Percentiles rank a stretch among this genome's conserved stretches.
Conservation (phyloP, 2,329 filamentous ascomycete species). For the Phialophora expanda region DNA sequence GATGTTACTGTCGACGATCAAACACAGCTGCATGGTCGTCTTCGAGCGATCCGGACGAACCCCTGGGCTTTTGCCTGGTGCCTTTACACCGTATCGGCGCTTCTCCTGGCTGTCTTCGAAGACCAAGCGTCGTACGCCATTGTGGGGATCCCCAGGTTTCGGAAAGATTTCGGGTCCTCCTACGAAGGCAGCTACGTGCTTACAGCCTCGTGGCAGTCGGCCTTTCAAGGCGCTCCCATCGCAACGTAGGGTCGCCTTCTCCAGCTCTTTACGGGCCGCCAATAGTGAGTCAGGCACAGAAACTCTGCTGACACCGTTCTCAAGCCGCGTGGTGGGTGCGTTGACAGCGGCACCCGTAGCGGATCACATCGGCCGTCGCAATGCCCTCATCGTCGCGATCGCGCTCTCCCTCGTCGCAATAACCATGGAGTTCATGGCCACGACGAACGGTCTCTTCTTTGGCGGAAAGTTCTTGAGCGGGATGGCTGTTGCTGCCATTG, state of each 20-base stretch:
- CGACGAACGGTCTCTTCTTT: conserved; percentile 48
- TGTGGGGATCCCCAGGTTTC: conserved; percentile 63
- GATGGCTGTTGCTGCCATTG: conserved; percentile 53
- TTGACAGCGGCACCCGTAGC: conserved; percentile 42
- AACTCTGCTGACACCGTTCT: not conserved
- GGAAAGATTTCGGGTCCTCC: conserved; percentile 59
- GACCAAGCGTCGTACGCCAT: conserved; percentile 67
- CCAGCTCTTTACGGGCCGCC: not conserved
- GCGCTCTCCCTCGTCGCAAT: conserved; percentile 40
- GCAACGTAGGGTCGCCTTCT: conserved; percentile 21
- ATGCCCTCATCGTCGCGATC: conserved; percentile 32
- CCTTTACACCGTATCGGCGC: conserved; percentile 24
- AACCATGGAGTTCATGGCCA: conserved; percentile 45
- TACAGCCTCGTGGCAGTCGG: conserved; percentile 57
- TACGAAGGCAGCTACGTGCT: conserved; percentile 52
- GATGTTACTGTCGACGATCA: not conserved
- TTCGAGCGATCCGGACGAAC: conserved; percentile 10
- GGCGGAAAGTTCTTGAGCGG: conserved; percentile 54
- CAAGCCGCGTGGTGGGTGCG: conserved; percentile 16
- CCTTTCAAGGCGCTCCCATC: conserved; percentile 47
- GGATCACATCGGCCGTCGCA: conserved; percentile 49
- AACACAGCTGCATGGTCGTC: not conserved
- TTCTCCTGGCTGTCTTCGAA: conserved; percentile 55
- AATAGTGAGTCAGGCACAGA: not conserved
- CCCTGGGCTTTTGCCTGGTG: conserved; percentile 24